Evolutionary conservation across 2,329 filamentous ascomycete genomes (phyloP), one percentile per base, ranked within the genome.

Genomic region (Clonostachys rosea): DNA sequence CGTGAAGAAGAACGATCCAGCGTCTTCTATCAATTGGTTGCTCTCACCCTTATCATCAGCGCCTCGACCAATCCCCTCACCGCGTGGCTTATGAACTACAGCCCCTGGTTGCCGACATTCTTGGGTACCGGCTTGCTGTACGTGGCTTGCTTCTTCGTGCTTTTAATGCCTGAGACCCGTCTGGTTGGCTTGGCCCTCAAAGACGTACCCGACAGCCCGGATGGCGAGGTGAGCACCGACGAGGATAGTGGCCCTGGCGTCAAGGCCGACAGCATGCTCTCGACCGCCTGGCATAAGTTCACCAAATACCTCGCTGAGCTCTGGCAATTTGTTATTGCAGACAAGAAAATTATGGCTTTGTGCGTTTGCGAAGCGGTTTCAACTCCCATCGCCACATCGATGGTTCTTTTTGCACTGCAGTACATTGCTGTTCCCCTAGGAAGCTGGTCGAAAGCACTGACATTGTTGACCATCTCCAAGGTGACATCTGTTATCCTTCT

Each of bases 371-470:
- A 57, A 14, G 56, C 56, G 0, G 30, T 56, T n/a, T 57, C 48
- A n/a, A 52, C 49, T 9, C 56, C 62, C 1, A 50, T 70, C 14
- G 55, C 57, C 2, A 57, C 69, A 13, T 58, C 61, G 9, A 46
- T 67, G 6, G 39, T 61, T 0, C 58, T 63, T 20, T 65, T 66
- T 18, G 49, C 78, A 6, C 54, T 81, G 3, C 79, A 82, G 54
- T 81, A 81, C 54, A 66, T 75, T 46, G 74, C 71, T 43, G 67
- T 76, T 6, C 81, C 77, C 56, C 45, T 60, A 33, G 74, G 76
- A 67, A 68, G 66, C 8, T 75, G 73, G 70, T 68, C 66, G 39
- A 63, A 62, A 46, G 36, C 36, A n/a, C 14, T 18, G 14, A n/a
- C 14, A 4, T 68, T 70, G 50, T 47, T 60, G 18, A 40, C 37